phyloP scores from a whole-genome alignment of 148 eudicot species.

The Polygonum maritimum region DNA sequence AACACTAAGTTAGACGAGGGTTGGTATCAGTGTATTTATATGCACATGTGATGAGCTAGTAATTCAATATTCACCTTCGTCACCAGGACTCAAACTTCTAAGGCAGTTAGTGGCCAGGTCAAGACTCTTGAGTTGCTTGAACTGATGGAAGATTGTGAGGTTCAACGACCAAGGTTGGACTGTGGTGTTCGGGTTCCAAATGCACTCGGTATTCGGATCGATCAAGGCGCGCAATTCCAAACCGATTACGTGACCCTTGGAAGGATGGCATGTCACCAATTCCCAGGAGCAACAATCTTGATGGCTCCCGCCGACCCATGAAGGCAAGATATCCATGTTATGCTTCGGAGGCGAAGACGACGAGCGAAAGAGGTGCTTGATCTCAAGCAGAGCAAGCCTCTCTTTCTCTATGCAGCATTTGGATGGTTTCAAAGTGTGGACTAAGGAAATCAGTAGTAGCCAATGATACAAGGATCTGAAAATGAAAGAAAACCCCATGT shows the following conservation, averaged over 20 bases:
- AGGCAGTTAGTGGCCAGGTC: neutral
- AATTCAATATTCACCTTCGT: neutral
- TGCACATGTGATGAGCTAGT: too few species aligned
- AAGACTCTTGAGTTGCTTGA: neutral
- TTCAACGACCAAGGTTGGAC: neutral
- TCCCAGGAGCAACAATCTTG: neutral
- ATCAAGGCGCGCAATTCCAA: neutral
- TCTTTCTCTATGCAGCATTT: neutral
- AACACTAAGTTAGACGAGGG: too few species aligned
- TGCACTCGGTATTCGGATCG: neutral
- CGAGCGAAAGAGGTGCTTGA: neutral
- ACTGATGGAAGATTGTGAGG: neutral
- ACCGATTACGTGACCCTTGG: neutral
- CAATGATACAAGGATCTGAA: neutral
- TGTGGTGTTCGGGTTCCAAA: neutral
- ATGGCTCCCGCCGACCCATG: neutral
- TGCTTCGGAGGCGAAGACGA: neutral
- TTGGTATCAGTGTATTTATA: too few species aligned
- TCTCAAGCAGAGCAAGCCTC: neutral
- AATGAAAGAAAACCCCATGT: neutral
- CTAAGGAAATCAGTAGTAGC: neutral
- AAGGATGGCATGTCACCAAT: neutral
- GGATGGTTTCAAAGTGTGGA: neutral
- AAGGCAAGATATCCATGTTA: neutral
- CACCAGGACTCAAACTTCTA: neutral